Conservation (phyloP, 768 basidiomycete species). For the Mycena kentingensis region DNA sequence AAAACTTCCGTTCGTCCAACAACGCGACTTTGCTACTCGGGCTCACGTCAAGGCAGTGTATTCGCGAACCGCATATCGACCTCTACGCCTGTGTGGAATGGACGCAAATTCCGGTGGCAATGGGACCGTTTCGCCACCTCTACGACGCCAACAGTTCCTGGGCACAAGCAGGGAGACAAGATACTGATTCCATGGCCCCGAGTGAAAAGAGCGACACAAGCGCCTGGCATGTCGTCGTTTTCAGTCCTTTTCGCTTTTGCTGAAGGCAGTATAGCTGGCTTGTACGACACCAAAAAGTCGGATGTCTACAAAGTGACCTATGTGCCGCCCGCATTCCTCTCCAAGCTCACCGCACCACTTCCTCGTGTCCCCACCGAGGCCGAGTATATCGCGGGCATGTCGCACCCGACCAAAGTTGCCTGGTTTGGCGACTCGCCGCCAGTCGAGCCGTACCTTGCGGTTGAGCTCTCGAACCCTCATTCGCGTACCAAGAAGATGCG, state of each 20-base stretch:
- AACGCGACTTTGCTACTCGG: background rate
- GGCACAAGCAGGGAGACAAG: conserved; percentile 40
- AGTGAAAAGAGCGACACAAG: conserved; percentile 40
- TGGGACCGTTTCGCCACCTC: conserved; percentile 75
- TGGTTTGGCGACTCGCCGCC: conserved; percentile 55
- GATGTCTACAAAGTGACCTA: conserved; percentile 73
- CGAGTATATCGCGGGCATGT: conserved; percentile 59
- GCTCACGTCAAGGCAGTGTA: conserved; percentile 49
- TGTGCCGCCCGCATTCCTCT: conserved; percentile 55
- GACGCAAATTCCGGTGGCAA: conserved; percentile 53
- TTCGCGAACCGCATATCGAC: conserved; percentile 75
- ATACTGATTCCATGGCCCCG: conserved; percentile 74
- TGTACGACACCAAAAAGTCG: conserved; percentile 67
- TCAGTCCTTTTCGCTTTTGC: background rate
- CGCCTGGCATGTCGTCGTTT: conserved; percentile 42
- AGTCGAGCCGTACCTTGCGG: conserved; percentile 63
- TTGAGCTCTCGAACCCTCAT: conserved; percentile 81
- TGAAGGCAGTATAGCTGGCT: conserved; percentile 40
- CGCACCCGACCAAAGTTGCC: conserved; percentile 50
- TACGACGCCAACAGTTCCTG: conserved; percentile 60
- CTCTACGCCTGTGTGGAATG: conserved; percentile 61
- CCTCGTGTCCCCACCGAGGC: conserved; percentile 51
- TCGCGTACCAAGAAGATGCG: conserved; percentile 79
- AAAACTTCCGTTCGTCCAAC: conserved; percentile 47
- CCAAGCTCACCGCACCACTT: conserved; percentile 36